A percentile compares a stretch with the other conserved stretches of the same genome.
Evolutionary conservation across 1,139 yeast species (phyloP).

Genomic region (Saccharomyces hybrid): DNA sequence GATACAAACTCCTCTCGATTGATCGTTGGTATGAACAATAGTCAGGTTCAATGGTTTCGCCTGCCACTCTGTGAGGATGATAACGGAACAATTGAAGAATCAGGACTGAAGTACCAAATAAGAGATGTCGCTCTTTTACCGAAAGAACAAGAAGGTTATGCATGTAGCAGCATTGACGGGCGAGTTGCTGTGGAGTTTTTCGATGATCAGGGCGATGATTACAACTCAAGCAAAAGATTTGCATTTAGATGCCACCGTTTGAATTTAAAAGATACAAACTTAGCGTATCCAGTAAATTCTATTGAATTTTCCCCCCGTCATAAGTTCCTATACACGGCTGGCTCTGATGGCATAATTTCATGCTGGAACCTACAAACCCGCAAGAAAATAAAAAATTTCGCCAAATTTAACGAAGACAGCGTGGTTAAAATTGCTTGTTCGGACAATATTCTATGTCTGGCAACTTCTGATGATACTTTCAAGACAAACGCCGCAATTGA

Average conservation of each 20-base stretch:
- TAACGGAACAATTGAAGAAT: conserved; percentile 49
- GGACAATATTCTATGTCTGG: conserved; percentile 45
- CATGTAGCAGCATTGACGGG: conserved; percentile 79
- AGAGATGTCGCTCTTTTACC: conserved; percentile 55
- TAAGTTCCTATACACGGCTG: conserved; percentile 60
- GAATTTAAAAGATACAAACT: conserved; percentile 41
- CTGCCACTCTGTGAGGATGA: conserved; percentile 47
- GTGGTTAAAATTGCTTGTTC: conserved; percentile 44
- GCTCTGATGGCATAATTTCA: conserved; percentile 70
- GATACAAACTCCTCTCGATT: conserved; percentile 45
- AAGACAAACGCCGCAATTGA: conserved; percentile 30
- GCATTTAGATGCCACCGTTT: conserved; percentile 81
- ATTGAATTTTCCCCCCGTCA: conserved; percentile 45
- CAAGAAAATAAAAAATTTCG: conserved; percentile 51
- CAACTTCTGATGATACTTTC: conserved; percentile 55
- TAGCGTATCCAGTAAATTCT: conserved; percentile 73
- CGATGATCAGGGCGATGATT: conserved; percentile 34
- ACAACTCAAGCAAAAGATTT: conserved; percentile 41
- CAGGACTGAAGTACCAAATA: conserved; percentile 70
- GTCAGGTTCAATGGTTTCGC: conserved; percentile 44
- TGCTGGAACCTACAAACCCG: conserved; percentile 58
- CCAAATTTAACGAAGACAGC: conserved; percentile 41
- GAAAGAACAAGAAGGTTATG: conserved; percentile 51
- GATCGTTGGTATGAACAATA: conserved; percentile 47
- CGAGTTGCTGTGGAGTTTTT: conserved; percentile 75